A percentile compares a stretch with the other conserved stretches of the same genome.
These are phyloP conservation scores for Volvox reticuliferus DNA, from an alignment of 139 green algal genomes.

Conservation along the genomic window DNA sequence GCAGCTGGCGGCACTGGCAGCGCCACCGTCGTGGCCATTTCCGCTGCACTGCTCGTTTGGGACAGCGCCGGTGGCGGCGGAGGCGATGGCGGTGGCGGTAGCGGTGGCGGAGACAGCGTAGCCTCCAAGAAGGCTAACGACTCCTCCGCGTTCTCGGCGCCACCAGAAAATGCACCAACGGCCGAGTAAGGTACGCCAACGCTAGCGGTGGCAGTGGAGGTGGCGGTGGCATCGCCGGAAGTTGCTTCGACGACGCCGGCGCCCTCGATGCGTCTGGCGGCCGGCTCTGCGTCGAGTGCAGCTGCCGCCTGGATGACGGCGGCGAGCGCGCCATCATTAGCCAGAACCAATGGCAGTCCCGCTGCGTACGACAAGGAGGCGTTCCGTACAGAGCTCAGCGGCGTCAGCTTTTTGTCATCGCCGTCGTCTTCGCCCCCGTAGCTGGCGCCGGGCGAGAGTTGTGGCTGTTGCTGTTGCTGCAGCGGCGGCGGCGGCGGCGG, in stretches of 20 bases:
- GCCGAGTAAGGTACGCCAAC: background rate
- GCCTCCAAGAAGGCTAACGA: background rate
- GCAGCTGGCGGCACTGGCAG: background rate
- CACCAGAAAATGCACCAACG: background rate
- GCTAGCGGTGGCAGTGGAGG: background rate
- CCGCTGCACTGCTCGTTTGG: no score
- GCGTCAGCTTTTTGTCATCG: slow-evolving; percentile 31
- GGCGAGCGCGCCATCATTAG: no score
- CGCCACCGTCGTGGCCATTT: background rate
- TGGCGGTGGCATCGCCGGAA: background rate
- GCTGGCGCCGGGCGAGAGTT: background rate
- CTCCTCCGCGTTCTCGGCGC: background rate
- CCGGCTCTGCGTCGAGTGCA: background rate
- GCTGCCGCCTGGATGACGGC: no score
- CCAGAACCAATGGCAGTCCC: no score
- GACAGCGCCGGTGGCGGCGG: background rate
- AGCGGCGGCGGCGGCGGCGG: no score
- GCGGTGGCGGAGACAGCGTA: background rate
- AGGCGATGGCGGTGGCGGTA: background rate
- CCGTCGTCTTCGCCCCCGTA: background rate
- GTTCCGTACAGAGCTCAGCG: background rate
- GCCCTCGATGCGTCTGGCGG: no score
- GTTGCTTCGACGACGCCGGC: background rate
- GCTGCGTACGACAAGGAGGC: background rate
- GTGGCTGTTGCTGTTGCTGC: background rate